Percentiles rank a stretch among this genome's conserved stretches.
These are phyloP conservation scores for Nicotiana knightiana DNA, from an alignment of 257 asterid species.

Conservation along the genomic window DNA sequence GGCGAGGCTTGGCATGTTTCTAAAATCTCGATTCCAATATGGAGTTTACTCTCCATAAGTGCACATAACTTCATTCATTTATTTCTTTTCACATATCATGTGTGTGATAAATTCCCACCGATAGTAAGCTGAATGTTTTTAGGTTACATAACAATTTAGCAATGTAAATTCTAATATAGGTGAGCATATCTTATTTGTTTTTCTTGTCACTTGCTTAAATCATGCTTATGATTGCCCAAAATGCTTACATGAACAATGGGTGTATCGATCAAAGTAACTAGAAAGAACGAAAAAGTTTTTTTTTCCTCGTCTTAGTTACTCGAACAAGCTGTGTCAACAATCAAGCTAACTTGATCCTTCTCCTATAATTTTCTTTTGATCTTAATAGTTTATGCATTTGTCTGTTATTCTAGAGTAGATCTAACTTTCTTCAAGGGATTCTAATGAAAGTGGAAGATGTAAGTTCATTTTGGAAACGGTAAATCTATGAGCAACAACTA, in stretches of 20 bases:
- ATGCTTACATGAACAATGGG: background rate
- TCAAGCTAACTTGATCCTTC: background rate
- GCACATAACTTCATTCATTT: background rate
- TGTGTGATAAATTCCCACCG: background rate
- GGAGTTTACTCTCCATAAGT: conserved; percentile 6
- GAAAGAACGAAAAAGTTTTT: background rate
- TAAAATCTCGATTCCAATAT: conserved; percentile 35
- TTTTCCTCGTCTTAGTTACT: background rate
- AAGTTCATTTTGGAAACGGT: too few relatives aligned
- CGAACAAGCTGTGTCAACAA: background rate
- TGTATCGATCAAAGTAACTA: background rate
- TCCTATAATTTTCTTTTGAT: background rate
- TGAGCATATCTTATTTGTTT: background rate
- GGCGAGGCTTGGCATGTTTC: conserved; percentile 48
- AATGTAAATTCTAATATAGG: conserved; percentile 1
- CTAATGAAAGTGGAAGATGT: too few relatives aligned
- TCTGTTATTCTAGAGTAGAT: too few relatives aligned
- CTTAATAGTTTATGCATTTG: too few relatives aligned
- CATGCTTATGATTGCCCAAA: background rate
- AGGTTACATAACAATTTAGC: background rate
- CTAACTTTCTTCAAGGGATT: background rate
- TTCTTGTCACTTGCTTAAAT: background rate
- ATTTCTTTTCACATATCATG: background rate
- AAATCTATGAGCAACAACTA: too few relatives aligned
- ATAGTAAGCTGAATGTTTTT: background rate